Base-by-base conservation (phyloP, 768 basidiomycete genomes). In the Leccinellum albellum region DNA sequence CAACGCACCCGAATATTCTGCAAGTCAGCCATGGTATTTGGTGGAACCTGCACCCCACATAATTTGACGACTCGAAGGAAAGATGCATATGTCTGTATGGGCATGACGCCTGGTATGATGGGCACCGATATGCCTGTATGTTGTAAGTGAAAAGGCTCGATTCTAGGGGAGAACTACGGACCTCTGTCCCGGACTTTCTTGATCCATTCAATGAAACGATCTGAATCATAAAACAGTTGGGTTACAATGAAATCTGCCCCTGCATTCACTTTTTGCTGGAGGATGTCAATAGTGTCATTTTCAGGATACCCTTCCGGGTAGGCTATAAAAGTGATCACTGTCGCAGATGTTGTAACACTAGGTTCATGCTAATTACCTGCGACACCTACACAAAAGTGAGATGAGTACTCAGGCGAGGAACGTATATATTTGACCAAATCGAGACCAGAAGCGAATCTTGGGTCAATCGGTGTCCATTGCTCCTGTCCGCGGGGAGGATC, bases 241-340 rank as follows among this genome's bases (percentile, higher is more conserved):
- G 97, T 98, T 51, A 98, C 78, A 58, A 99, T 91, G 69, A 93
- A 98, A 66, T 98, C 91, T 2, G 96, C 96, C 15, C 97, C 97
- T 0, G 91, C 94, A 64, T 96, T 88, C 37, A 97, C 86, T 71
- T 98, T 99, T 45, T 80, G 79, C 70, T 89, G 91, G 55, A 99
- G 77, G 64, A 85, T 77, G 2, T 80, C 75, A 17, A 98, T 74
- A 64, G 89, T 82, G 9, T 74, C 69, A 40, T 77, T 78, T 61
- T 89, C 91, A 2, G 87, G 75, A 66, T 94, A 88, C 1, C 92
- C 91, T 66, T 97, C 94, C 4, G 97, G 94, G 62, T 98, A 98
- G 23, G 86, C 97, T 91, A 55, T 35, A 15, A 55, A 23, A 24
- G 21, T 50, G 20, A 45, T 42, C 6, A 46, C 44, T 20, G 17